These are phyloP conservation scores for Naganishia antarctica DNA, from an alignment of 768 basidiomycete genomes.

Conservation along the genomic window DNA sequence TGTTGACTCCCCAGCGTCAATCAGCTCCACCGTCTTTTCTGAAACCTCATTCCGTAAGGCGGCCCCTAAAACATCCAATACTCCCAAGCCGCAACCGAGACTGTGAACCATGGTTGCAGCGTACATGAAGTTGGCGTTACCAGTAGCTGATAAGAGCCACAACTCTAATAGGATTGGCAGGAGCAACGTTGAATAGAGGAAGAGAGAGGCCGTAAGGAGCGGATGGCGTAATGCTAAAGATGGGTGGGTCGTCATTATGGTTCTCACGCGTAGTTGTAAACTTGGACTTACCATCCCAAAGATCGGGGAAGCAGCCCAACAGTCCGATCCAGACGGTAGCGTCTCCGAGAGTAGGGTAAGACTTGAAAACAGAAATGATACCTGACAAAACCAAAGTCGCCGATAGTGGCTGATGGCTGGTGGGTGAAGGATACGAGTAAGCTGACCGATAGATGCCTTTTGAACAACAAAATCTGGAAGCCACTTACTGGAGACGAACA, in stretches of 20 bases:
- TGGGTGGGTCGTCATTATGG: not conserved
- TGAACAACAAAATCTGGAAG: not conserved
- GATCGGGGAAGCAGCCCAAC: conserved; percentile 75
- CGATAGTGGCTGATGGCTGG: conserved; percentile 77
- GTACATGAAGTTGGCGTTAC: conserved; percentile 98
- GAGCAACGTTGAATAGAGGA: conserved; percentile 75
- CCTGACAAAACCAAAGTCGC: conserved; percentile 72
- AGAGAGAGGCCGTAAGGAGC: conserved; percentile 72
- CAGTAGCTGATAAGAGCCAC: conserved; percentile 86
- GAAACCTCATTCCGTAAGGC: conserved; percentile 54
- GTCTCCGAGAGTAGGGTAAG: conserved; percentile 86
- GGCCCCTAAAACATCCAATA: conserved; percentile 77
- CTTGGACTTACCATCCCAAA: conserved; percentile 65
- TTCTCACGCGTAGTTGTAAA: not conserved
- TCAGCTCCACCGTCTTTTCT: conserved; percentile 13
- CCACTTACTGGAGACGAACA: conserved; percentile 73
- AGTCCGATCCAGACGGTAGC: conserved; percentile 78
- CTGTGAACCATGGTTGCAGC: conserved; percentile 92
- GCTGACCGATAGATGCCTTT: too few relatives aligned
- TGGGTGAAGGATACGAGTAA: not conserved
- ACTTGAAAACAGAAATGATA: conserved; percentile 75
- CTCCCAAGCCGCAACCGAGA: conserved; percentile 73
- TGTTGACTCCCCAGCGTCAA: conserved; percentile 21
- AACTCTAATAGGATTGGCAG: conserved; percentile 86
- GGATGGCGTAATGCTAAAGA: conserved; percentile 65